phyloP scores from a whole-genome alignment of 2,329 filamentous ascomycete genomes.

The Phaeosphaeriaceae sp. region DNA sequence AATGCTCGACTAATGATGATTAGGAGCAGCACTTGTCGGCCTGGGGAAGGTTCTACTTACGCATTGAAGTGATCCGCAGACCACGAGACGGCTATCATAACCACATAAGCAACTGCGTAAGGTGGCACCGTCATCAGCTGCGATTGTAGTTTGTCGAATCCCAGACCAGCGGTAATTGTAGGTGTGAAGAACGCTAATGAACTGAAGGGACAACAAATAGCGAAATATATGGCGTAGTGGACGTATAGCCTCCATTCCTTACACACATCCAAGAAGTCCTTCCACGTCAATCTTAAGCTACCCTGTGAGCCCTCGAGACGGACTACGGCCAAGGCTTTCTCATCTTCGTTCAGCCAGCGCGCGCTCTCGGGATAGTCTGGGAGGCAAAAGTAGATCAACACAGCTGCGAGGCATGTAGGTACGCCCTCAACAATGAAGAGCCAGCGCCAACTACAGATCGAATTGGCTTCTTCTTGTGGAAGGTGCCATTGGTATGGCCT shows the following conservation, averaged over 20 bases:
- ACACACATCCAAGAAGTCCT: slow-evolving; percentile 54
- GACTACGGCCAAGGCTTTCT: slow-evolving; percentile 25
- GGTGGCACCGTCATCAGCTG: slow-evolving; percentile 73
- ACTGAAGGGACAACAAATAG: slow-evolving; percentile 22
- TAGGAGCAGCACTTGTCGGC: no score
- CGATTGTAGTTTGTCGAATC: slow-evolving; percentile 61
- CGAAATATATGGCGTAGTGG: slow-evolving; percentile 53
- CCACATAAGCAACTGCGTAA: slow-evolving; percentile 44
- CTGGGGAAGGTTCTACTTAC: background rate
- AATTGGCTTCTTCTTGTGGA: no score
- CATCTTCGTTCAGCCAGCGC: slow-evolving; percentile 53
- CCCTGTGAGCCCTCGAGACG: background rate
- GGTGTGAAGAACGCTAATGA: slow-evolving; percentile 67
- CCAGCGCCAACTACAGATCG: no score
- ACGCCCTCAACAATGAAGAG: slow-evolving; percentile 17
- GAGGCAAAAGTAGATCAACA: slow-evolving; percentile 47
- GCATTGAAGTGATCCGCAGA: slow-evolving; percentile 25
- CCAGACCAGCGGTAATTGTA: slow-evolving; percentile 67
- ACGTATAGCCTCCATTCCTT: slow-evolving; percentile 59
- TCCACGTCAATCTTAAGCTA: slow-evolving; percentile 55
- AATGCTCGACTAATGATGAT: background rate
- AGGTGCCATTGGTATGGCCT: no score
- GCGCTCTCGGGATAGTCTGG: slow-evolving; percentile 57
- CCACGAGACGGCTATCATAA: slow-evolving; percentile 46
- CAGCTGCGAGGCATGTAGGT: slow-evolving; percentile 5